Evolutionary conservation across 768 basidiomycete genomes (phyloP), one percentile per base, ranked within the genome.

Genomic region (Termitomyces sp.): DNA sequence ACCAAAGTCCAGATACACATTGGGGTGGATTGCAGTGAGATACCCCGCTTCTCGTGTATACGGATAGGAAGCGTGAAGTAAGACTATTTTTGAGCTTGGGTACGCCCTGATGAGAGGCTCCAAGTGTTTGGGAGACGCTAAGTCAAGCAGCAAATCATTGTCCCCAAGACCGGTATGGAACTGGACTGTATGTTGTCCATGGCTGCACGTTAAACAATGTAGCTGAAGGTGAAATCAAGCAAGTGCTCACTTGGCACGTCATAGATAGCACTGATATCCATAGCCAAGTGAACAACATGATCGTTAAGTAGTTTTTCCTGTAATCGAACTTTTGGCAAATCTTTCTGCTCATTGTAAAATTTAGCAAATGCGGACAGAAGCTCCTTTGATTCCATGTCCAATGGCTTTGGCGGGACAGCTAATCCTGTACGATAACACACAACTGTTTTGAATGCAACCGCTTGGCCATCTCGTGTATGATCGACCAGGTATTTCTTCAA

Each of bases 131-230:
- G 91, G 89, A 4, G 85, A 86, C 1, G 87, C 77, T 7, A 74
- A 76, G 20, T 73, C 63, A 34, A 91, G 72, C 26, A 71, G 77
- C 49, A 93, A 82, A 54, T 92, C 88, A 57, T 80, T 83, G 63
- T 93, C 90, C 5, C 91, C 91, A 1, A 92, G 77, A 33, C 91
- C 91, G 8, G 88, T 91, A 64, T 93, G 91, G 69, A 92, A 92
- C 74, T 93, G 90, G 22, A 93, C 91, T 92, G 16, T 18, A 39
- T 32, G 43, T 37, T 22, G 16, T 16, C 48, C 34, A 36, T 9
- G 24, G 10, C 13, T 32, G 22, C n/a, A 56, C 48, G 12, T 40
- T 16, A 27, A 50, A 13, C 30, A 20, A 12, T 40, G 43, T 37
- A 33, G 39, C 33, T 45, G 26, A 58, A 53, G 46, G 37, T 33